Base-by-base conservation (phyloP, 208 protist genomes). In the Trypanosoma melophagium region DNA sequence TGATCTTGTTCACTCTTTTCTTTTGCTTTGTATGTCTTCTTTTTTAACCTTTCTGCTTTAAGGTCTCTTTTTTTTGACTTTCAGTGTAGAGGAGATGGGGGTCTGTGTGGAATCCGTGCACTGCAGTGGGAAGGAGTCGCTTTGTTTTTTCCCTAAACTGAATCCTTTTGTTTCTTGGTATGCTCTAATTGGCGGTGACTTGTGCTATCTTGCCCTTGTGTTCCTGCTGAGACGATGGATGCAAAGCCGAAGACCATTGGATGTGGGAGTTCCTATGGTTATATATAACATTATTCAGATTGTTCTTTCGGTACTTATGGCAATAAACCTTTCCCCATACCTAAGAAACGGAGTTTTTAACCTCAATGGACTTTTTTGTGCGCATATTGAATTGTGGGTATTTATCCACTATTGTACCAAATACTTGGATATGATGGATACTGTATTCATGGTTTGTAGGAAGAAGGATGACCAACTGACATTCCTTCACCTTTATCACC, bases 401-500 rank as follows among this genome's bases (percentile, higher is more conserved):
- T 86, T 94, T 24, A 67, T 95, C 19, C 93, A 96, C 76, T 96
- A 92, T 78, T 66, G 83, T 16, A 93, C 86, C 7, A 97, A 97
- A 75, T 96, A 81, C 58, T 49, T 96, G 2, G 91, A 96, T 65
- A 92, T 90, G 79, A 88, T 94, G 57, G 92, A 96, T 75, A 95
- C 92, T 2, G 59, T 91, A 47, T 96, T 94, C 50, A 94, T 98
- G 80, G 81, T 98, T 71, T 78, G 93, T 17, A 81, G 86, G 51
- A 91, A 89, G 66, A 97, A 95, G 66, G 75, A 86, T 42, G 76
- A 89, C 44, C 92, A 96, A 77, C 56, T 97, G 4, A 83, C 78
- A 24, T 96, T 97, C 68, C 80, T 97, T 31, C 92, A 97, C 69
- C 59, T 96, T 53, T 97, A 96, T 81, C 94, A 97, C 68, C 92